phyloP scores from a whole-genome alignment of 2,329 filamentous ascomycete species.

The Monosporascus sp. region DNA sequence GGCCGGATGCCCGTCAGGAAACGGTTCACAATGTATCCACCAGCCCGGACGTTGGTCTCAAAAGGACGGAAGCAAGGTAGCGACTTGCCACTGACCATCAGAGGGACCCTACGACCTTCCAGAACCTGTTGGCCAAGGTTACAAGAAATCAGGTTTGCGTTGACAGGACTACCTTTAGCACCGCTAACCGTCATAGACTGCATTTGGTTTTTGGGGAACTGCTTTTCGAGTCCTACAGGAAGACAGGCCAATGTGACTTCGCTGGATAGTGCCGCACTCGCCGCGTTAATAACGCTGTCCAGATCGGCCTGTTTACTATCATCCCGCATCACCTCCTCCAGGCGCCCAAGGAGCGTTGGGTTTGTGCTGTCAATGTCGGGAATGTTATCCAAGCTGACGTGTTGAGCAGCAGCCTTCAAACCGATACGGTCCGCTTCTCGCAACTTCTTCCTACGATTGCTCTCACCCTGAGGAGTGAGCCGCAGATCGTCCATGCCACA shows the following conservation, averaged over 20 bases:
- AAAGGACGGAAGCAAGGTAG: constrained; percentile 90
- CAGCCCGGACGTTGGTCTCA: constrained; percentile 82
- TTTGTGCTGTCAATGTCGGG: constrained; percentile 52
- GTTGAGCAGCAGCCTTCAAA: constrained; percentile 74
- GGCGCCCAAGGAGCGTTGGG: constrained; percentile 65
- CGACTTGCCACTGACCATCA: constrained; percentile 98
- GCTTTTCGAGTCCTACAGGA: constrained; percentile 77
- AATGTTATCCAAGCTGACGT: constrained; percentile 73
- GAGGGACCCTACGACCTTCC: constrained; percentile 87
- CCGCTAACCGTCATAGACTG: constrained; percentile 97
- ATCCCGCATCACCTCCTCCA: constrained; percentile 88
- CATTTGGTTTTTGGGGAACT: constrained; percentile 97
- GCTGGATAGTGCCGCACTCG: constrained; percentile 66
- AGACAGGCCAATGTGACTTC: constrained; percentile 74
- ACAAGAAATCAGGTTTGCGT: constrained; percentile 95
- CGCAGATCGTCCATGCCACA: constrained; percentile 96
- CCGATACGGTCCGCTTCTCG: constrained; percentile 64
- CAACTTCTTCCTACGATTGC: constrained; percentile 62
- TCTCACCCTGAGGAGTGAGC: constrained; percentile 75
- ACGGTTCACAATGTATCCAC: constrained; percentile 89
- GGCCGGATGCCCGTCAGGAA: constrained; percentile 97
- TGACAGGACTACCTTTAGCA: constrained; percentile 88
- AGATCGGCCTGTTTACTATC: constrained; percentile 85
- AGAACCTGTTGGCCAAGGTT: constrained; percentile 95
- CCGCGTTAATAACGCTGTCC: constrained; percentile 79